These are phyloP conservation scores for Rhizophagus sp. DNA, from an alignment of 192 early-diverging fungal genomes.

Conservation along the genomic window DNA sequence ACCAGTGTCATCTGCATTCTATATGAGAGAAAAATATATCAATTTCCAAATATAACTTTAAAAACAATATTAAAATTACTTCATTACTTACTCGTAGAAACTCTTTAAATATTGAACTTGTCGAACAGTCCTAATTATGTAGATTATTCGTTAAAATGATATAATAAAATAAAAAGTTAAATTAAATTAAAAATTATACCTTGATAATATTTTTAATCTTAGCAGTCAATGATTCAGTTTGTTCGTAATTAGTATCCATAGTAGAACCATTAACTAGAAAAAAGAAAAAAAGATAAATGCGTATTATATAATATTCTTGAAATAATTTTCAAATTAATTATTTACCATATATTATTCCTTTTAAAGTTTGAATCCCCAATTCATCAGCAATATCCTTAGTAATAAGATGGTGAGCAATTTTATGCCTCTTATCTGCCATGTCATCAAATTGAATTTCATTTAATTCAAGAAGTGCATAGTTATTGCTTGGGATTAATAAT, in stretches of 20 bases:
- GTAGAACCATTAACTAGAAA: not conserved
- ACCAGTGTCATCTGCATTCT: slow-evolving; percentile 38
- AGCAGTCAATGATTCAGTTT: not conserved
- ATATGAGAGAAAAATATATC: slow-evolving; percentile 17
- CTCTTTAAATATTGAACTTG: not conserved
- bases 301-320: not conserved
- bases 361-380: not conserved
- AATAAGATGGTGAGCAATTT: not conserved
- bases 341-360: not conserved
- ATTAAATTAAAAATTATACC: not conserved
- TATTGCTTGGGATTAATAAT: not conserved
- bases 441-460: slow-evolving; percentile 9
- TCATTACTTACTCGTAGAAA: not conserved
- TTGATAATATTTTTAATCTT: not conserved
- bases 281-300: not conserved
- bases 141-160: not conserved
- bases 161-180: not conserved
- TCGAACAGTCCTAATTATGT: not conserved
- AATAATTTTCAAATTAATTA: too few species aligned
- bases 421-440: not conserved
- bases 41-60: not conserved
- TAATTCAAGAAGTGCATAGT: not conserved
- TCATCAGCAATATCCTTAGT: not conserved
- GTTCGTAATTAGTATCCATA: not conserved
- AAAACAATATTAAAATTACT: not conserved